These are phyloP conservation scores for Ganoderma leucocontextum DNA, from an alignment of 1,284 basidiomycete species.

Conservation along the genomic window DNA sequence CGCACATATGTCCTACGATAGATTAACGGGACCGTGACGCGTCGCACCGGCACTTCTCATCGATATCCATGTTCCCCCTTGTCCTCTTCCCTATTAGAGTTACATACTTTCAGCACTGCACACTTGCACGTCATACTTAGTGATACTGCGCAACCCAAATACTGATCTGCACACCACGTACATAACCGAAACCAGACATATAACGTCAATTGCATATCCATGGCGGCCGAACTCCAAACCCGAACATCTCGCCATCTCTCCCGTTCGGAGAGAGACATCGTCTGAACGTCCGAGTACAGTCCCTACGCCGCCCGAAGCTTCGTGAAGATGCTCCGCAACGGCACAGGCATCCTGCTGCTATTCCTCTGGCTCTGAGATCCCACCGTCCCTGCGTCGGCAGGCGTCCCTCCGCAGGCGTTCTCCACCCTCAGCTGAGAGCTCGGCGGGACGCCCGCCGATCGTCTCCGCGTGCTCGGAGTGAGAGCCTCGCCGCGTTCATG, in stretches of 20 bases:
- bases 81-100: not conserved
- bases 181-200: not conserved
- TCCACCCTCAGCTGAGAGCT: conserved; percentile 10
- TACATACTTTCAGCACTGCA: not conserved
- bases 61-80: not conserved
- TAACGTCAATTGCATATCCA: not conserved
- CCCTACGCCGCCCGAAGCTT: conserved; percentile 37
- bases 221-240: not conserved
- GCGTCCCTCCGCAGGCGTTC: conserved; percentile 14
- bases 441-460: conserved; percentile 19
- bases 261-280: not conserved
- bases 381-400: conserved; percentile 10
- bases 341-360: conserved; percentile 39
- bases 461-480: conserved; percentile 7
- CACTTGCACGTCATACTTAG: not conserved
- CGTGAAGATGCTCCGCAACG: conserved; percentile 40
- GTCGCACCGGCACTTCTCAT: not conserved
- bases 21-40: not conserved
- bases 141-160: not conserved
- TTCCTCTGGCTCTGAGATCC: not conserved
- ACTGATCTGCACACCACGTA: not conserved
- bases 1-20: too few species aligned
- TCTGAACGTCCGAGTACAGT: not conserved
- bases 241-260: conserved; percentile 4
- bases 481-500: conserved; percentile 22